Evolutionary conservation across 1,284 basidiomycete genomes (phyloP), one percentile per base, ranked within the genome.

Genomic region (Ustilago vetiveriae): DNA sequence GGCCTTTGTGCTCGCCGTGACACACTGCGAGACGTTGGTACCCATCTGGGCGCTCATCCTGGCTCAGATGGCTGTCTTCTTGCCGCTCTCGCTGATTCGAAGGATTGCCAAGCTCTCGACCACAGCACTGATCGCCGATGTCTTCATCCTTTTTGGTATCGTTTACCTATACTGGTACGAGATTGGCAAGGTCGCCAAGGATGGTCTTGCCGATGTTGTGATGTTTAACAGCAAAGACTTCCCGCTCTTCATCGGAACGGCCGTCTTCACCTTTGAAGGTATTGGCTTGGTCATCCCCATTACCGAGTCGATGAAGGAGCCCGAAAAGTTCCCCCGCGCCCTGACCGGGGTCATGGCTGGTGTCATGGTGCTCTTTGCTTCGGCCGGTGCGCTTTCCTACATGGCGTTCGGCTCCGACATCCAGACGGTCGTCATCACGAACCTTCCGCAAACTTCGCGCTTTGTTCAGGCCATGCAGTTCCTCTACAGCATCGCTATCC

Each of bases 211-310:
- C n/a, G 88, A 95, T 60, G 88, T 98, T 35, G 86, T 88, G 71
- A 74, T 92, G 82, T 98, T 98, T 85, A 99, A 98, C 84, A 82
- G 87, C 6, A 89, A 88, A 76, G 89, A 91, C 67, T 98, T 94
- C 85, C 90, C 95, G 0, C 84, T 98, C 19, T 88, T 98, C 63
- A 92, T 98, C 67, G 96, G 93, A 22, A 98, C 96, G 16, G 95
- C 95, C 4, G 95, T 98, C 21, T 98, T 98, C 82, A 94, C 96
- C 0, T 99, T 98, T 72, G 96, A 98, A 83, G 95, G 95, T 16
- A 92, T 98, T 72, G 95, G 96, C 43, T 85, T 98, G 82, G 90
- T 98, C 65, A 93, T 98, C 71, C 95, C 96, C 11, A 97, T 98
- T 75, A 94, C 92, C 8, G 94, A 99, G 80, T 89, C 92, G 6